Conservation (phyloP, 2,329 filamentous ascomycete species). For the Trichoderma aggressivum region DNA sequence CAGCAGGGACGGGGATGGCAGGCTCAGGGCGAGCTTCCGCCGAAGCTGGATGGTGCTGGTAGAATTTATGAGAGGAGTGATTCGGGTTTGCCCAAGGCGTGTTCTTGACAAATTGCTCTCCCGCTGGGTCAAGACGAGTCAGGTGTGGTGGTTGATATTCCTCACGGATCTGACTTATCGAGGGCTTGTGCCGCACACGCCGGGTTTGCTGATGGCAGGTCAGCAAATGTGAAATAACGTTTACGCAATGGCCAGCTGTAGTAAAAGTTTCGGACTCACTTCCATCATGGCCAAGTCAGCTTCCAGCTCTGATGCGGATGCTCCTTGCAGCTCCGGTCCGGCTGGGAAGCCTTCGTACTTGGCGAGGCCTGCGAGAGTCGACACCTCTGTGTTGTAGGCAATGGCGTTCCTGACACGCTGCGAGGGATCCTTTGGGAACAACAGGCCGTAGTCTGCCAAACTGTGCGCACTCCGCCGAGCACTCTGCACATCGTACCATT, state of each 20-base stretch:
- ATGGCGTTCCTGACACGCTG: slow-evolving; percentile 81
- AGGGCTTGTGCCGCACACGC: slow-evolving; percentile 36
- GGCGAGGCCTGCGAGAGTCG: slow-evolving; percentile 81
- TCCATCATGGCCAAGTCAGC: slow-evolving; percentile 87
- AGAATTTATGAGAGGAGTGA: slow-evolving; percentile 62
- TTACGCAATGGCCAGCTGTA: not conserved
- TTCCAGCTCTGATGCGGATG: slow-evolving; percentile 70
- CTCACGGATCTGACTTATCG: slow-evolving; percentile 40
- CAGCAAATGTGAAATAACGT: not conserved
- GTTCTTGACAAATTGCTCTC: slow-evolving; percentile 83
- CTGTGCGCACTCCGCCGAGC: slow-evolving; percentile 79
- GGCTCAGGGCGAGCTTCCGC: slow-evolving; percentile 21
- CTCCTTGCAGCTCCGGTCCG: slow-evolving; percentile 77
- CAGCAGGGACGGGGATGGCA: slow-evolving; percentile 13
- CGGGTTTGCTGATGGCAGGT: slow-evolving; percentile 34
- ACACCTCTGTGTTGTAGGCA: slow-evolving; percentile 93
- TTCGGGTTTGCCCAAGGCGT: slow-evolving; percentile 93
- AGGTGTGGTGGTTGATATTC: slow-evolving; percentile 49
- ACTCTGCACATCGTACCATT: slow-evolving; percentile 90
- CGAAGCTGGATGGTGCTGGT: slow-evolving; percentile 35
- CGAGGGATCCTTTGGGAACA: slow-evolving; percentile 71
- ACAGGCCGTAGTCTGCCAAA: slow-evolving; percentile 76
- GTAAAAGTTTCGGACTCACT: slow-evolving; percentile 45
- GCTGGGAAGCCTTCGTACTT: slow-evolving; percentile 97
- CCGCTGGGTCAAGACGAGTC: slow-evolving; percentile 59